Evolutionary conservation across 306 rosid species (phyloP).

Genomic region (Prunus mira): DNA sequence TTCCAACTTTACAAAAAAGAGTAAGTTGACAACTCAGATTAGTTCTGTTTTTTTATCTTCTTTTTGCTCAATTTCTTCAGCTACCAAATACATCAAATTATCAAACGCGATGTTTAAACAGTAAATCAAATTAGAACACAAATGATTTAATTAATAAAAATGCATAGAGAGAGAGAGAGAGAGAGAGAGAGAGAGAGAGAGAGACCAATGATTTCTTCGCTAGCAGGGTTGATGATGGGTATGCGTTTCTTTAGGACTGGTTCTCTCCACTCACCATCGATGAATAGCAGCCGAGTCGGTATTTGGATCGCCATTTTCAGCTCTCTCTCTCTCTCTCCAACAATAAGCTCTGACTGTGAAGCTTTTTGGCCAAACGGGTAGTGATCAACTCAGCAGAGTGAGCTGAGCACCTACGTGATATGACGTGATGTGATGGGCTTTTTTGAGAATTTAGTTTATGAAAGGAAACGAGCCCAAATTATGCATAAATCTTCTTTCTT

Average conservation of each 20-base stretch:
- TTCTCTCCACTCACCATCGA: conserved; percentile 76
- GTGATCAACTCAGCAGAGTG: background rate
- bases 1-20: background rate
- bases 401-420: background rate
- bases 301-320: conserved; percentile 55
- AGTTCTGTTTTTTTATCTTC: background rate
- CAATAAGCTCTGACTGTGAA: no score
- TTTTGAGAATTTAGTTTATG: background rate
- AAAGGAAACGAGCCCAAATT: no score
- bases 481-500: no score
- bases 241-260: conserved; percentile 69
- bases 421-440: background rate
- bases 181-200: conserved; percentile 9
- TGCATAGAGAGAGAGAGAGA: background rate
- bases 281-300: conserved; percentile 69
- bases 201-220: conserved; percentile 59
- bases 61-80: background rate
- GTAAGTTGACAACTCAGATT: background rate
- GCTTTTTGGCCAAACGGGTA: background rate
- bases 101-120: background rate
- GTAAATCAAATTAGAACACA: background rate
- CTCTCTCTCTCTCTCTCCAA: background rate
- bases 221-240: conserved; percentile 79
- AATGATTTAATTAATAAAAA: background rate
- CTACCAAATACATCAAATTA: background rate